Conservation (phyloP, 2,329 filamentous ascomycete genomes). For the Fusarium sp. region DNA sequence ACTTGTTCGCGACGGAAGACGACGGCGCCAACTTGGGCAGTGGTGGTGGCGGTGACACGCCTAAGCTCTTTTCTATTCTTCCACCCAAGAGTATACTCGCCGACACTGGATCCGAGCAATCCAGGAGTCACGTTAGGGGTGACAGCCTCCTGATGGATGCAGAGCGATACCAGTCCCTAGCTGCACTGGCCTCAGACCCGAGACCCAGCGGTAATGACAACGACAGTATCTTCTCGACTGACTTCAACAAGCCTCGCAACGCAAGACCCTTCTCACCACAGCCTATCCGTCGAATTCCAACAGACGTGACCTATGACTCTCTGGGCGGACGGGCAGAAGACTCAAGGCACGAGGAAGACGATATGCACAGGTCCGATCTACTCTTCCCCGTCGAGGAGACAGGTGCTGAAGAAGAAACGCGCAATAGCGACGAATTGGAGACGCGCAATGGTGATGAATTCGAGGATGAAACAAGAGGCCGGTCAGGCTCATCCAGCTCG, state of each 20-base stretch:
- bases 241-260: constrained; percentile 64
- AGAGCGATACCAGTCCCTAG: constrained; percentile 68
- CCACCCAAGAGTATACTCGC: constrained; percentile 72
- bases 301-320: constrained; percentile 56
- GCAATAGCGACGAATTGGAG: constrained; percentile 1
- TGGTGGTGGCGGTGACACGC: constrained; percentile 49
- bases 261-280: constrained; percentile 71
- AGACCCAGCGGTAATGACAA: constrained; percentile 55
- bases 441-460: neutral
- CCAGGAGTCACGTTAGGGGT: constrained; percentile 56
- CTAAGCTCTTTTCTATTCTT: constrained; percentile 72
- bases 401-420: constrained; percentile 26
- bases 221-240: constrained; percentile 64
- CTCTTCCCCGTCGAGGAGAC: constrained; percentile 41
- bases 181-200: constrained; percentile 55
- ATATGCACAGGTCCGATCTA: constrained; percentile 32
- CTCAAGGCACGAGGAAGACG: constrained; percentile 34
- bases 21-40: constrained; percentile 48
- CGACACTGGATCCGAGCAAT: constrained; percentile 57
- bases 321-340: constrained; percentile 45
- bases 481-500: constrained; percentile 29
- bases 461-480: constrained; percentile 35
- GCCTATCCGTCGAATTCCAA: constrained; percentile 56
- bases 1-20: constrained; percentile 65
- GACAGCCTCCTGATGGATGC: constrained; percentile 66